Conservation (phyloP, 2,329 filamentous ascomycete genomes). For the Pseudodiploospora longispora region DNA sequence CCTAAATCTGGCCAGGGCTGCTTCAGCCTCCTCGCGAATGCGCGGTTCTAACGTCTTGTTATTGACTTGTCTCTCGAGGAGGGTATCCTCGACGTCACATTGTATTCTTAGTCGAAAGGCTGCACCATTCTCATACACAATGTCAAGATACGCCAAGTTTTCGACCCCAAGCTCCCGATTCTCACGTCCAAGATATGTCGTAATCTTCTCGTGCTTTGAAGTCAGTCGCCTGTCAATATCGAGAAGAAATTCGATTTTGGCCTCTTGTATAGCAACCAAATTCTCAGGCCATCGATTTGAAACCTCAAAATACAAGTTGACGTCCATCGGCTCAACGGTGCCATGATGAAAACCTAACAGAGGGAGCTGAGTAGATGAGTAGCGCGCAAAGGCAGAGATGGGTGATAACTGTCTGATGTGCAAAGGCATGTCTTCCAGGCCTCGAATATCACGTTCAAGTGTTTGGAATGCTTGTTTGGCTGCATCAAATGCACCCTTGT, state of each 20-base stretch:
- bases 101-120: conserved; percentile 81
- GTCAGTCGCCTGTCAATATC: conserved; percentile 65
- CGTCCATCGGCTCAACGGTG: conserved; percentile 54
- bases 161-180: conserved; percentile 59
- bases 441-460: conserved; percentile 70
- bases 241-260: conserved; percentile 84
- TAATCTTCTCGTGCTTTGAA: conserved; percentile 50
- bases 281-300: conserved; percentile 93
- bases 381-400: conserved; percentile 65
- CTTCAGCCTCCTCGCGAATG: conserved; percentile 59
- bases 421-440: conserved; percentile 77
- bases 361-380: conserved; percentile 49
- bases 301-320: conserved; percentile 85
- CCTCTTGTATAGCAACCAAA: conserved; percentile 80
- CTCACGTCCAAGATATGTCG: conserved; percentile 70
- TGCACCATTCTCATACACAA: conserved; percentile 63
- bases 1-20: conserved; percentile 62
- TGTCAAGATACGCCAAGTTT: conserved; percentile 76
- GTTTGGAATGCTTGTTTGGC: conserved; percentile 62
- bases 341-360: conserved; percentile 35
- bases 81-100: conserved; percentile 74
- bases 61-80: conserved; percentile 72
- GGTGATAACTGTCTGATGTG: conserved; percentile 73
- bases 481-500: conserved; percentile 55
- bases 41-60: conserved; percentile 61